Evolutionary conservation across 2,329 filamentous ascomycete species (phyloP).

Genomic region (Talaromyces pinophilus): DNA sequence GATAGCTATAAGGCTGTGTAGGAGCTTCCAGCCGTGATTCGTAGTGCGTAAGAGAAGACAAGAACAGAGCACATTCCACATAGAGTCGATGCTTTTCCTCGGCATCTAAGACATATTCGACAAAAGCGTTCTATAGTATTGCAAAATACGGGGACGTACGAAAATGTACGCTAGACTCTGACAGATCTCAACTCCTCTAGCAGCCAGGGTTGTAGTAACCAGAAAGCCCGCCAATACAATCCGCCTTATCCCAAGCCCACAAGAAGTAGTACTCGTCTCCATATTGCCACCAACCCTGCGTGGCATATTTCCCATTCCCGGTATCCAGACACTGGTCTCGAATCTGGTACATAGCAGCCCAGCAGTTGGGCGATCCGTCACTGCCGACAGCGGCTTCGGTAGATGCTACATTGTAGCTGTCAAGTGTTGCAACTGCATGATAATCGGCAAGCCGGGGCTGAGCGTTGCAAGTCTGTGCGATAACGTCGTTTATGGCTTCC

Average conservation of each 20-base stretch:
- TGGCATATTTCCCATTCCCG: background rate
- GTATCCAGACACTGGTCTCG: constrained; percentile 5
- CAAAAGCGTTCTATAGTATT: no score
- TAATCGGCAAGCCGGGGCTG: background rate
- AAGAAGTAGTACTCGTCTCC: constrained; percentile 11
- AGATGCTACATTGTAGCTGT: background rate
- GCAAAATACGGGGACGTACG: no score
- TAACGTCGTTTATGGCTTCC: background rate
- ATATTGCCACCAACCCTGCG: background rate
- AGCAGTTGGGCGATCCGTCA: background rate
- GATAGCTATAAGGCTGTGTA: no score
- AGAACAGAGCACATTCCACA: no score
- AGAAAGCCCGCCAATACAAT: background rate
- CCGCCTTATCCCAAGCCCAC: constrained; percentile 10
- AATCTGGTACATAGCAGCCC: background rate
- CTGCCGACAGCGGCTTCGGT: background rate
- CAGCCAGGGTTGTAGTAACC: background rate
- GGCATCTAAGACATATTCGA: no score
- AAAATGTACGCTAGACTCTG: no score
- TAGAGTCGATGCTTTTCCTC: no score
- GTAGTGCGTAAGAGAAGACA: no score
- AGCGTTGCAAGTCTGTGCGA: background rate
- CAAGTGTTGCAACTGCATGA: no score
- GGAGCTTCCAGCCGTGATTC: no score
- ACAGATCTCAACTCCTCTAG: background rate